Conservation (phyloP, 164 flowering plant genomes). For the Magnolia kwangsiensis region DNA sequence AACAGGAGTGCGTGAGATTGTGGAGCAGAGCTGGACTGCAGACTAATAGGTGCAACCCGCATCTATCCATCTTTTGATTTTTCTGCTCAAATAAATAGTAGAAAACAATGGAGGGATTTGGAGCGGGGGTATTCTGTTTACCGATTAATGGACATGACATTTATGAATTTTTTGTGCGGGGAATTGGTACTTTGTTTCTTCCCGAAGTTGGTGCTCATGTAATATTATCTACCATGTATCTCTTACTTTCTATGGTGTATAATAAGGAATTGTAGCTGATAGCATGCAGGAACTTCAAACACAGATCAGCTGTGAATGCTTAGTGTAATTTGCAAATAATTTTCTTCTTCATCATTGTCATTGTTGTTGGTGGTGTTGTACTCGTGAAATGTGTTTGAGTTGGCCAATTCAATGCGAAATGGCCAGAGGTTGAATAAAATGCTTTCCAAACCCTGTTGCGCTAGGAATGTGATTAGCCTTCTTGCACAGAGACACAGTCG, state of each 20-base stretch:
- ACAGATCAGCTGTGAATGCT: too few relatives aligned
- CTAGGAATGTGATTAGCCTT: too few relatives aligned
- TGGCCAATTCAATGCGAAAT: too few relatives aligned
- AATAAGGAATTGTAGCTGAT: background rate
- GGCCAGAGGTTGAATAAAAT: too few relatives aligned
- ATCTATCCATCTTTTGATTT: background rate
- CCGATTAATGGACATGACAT: background rate
- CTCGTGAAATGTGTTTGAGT: too few relatives aligned
- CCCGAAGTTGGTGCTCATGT: background rate
- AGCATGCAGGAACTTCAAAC: too few relatives aligned
- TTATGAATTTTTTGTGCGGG: background rate
- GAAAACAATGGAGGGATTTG: background rate
- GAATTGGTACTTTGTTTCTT: background rate
- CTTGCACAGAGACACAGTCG: too few relatives aligned
- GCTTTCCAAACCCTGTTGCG: too few relatives aligned
- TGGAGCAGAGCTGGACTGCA: slow-evolving; percentile 96
- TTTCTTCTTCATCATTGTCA: too few relatives aligned
- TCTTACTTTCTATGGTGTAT: background rate
- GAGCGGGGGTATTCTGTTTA: background rate
- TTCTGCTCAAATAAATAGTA: background rate
- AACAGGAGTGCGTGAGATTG: slow-evolving; percentile 73
- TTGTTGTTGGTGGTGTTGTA: too few relatives aligned
- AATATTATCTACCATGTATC: background rate
- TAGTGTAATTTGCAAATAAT: too few relatives aligned
- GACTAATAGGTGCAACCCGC: slow-evolving; percentile 31